Percentiles rank a stretch among this genome's conserved stretches.
Evolutionary conservation across 75 land plant species (phyloP).

Genomic region (Cupressus sempervirens): DNA sequence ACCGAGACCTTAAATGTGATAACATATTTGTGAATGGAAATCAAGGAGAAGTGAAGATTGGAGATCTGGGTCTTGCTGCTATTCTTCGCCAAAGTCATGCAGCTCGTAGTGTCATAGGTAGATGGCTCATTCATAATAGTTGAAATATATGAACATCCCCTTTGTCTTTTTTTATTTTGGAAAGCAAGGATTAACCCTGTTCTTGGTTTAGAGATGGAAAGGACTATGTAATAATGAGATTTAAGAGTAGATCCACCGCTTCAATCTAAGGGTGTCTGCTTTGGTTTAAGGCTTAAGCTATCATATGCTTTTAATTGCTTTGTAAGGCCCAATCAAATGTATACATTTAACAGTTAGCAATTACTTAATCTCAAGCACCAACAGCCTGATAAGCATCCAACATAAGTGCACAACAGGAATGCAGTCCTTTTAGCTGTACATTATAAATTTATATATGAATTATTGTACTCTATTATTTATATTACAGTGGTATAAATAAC

Average conservation of each 20-base stretch:
- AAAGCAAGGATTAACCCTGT: not conserved
- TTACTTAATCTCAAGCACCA: not conserved
- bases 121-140: not conserved
- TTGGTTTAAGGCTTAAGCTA: not conserved
- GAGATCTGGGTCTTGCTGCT: slow-evolving; percentile 58
- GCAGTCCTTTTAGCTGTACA: not conserved
- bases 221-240: not conserved
- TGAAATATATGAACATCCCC: not conserved
- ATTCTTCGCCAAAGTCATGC: slow-evolving; percentile 42
- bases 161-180: not conserved
- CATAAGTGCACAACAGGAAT: not conserved
- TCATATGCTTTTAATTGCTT: not conserved
- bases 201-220: no score
- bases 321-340: not conserved
- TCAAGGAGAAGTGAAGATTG: slow-evolving; percentile 66
- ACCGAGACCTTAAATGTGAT: slow-evolving; percentile 70
- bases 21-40: slow-evolving; percentile 75
- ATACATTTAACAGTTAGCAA: not conserved
- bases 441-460: not conserved
- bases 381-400: not conserved
- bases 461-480: not conserved
- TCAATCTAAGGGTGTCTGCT: not conserved
- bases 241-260: not conserved
- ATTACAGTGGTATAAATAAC: not conserved
- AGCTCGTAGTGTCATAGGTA: slow-evolving; percentile 61